phyloP scores from a whole-genome alignment of 1,284 basidiomycete species.

The Athelia psychrophila region DNA sequence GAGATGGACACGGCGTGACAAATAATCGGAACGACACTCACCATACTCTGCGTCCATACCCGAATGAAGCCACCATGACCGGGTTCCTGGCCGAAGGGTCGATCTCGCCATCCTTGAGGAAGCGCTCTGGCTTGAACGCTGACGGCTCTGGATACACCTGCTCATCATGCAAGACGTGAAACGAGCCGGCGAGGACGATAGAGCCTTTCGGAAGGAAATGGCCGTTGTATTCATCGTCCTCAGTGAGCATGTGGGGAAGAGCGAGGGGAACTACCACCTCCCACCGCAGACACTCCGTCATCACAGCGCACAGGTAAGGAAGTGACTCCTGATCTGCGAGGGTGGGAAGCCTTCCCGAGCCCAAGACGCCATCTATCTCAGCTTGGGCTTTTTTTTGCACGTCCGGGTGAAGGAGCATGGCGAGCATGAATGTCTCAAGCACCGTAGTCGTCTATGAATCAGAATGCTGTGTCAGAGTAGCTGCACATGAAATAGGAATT shows the following conservation, averaged over 20 bases:
- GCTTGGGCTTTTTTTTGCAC: conserved; percentile 17
- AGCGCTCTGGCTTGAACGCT: conserved; percentile 36
- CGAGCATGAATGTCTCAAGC: conserved; percentile 31
- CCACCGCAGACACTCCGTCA: conserved; percentile 25
- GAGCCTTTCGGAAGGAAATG: conserved; percentile 14
- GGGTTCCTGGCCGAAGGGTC: conserved; percentile 24
- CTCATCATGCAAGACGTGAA: conserved; percentile 20
- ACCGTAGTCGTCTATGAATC: conserved; percentile 34
- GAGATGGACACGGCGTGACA: too few relatives aligned
- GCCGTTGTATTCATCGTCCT: conserved; percentile 10
- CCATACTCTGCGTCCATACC: conserved; percentile 28
- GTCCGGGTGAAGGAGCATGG: conserved; percentile 17
- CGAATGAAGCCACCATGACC: conserved; percentile 22
- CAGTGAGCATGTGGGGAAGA: conserved; percentile 2
- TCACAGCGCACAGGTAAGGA: conserved; percentile 16
- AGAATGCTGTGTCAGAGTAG: background rate
- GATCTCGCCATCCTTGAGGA: conserved; percentile 29
- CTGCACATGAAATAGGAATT: background rate
- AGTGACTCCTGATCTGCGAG: conserved; percentile 15
- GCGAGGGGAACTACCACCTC: background rate
- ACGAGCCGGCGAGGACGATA: conserved; percentile 22
- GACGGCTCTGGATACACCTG: conserved; percentile 29
- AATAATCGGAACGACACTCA: too few relatives aligned
- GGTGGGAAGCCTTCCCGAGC: conserved; percentile 13
- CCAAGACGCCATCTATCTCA: conserved; percentile 18